Percentiles rank a stretch among this genome's conserved stretches.
Conservation (phyloP, 768 basidiomycete genomes). For the Cyathus striatus region DNA sequence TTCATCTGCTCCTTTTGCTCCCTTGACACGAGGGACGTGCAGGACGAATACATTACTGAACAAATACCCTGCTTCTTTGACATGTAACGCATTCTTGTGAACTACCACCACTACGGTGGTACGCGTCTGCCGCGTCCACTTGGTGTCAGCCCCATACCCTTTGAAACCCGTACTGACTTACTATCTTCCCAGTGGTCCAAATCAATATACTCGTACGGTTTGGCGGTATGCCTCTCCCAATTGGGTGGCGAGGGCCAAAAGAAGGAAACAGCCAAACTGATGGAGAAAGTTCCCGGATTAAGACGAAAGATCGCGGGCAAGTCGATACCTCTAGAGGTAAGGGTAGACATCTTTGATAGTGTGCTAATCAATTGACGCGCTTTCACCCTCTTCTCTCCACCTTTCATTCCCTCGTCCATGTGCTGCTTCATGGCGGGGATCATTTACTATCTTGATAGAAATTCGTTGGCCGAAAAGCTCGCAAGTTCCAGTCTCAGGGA, state of each 20-base stretch:
- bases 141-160: slow-evolving; percentile 69
- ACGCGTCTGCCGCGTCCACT: slow-evolving; percentile 11
- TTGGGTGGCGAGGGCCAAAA: slow-evolving; percentile 24
- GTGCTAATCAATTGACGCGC: too few relatives aligned
- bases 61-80: slow-evolving; percentile 12
- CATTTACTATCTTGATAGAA: slow-evolving; percentile 51
- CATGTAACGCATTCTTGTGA: not conserved
- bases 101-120: too few relatives aligned
- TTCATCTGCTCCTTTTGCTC: too few relatives aligned
- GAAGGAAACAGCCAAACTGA: slow-evolving; percentile 55
- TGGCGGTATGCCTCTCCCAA: slow-evolving; percentile 71
- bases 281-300: slow-evolving; percentile 69
- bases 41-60: too few relatives aligned
- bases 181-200: slow-evolving; percentile 61
- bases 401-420: not conserved
- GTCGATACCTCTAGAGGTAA: slow-evolving; percentile 53
- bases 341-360: too few relatives aligned
- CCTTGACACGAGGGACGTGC: too few relatives aligned
- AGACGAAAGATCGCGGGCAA: slow-evolving; percentile 82
- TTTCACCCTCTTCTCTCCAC: slow-evolving; percentile 1
- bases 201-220: slow-evolving; percentile 69
- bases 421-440: not conserved
- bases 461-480: slow-evolving; percentile 81
- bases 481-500: slow-evolving; percentile 75
- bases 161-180: too few relatives aligned